Base-by-base conservation (phyloP, 768 basidiomycete genomes). In the Pleurotus ostreatus region DNA sequence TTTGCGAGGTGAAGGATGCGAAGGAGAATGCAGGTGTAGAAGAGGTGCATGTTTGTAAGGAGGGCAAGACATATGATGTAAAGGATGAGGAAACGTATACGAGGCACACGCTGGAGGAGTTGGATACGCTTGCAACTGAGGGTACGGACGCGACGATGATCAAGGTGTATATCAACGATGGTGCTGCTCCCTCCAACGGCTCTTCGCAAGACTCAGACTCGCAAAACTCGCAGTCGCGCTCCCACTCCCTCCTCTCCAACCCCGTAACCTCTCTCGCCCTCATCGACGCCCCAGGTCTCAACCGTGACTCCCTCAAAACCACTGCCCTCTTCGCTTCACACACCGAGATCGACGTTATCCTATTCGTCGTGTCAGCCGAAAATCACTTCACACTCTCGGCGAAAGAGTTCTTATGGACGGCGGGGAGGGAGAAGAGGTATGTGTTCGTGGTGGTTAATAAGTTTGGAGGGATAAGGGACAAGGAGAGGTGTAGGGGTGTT, bases 391-490 rank as follows among this genome's bases (percentile, higher is more conserved):
- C 97, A 0, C 80, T 95, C 16, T 96, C 94, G 3, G 89, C 94
- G 12, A 92, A 89, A 68, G 94, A 98, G 69, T 98, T 99, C 79
- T 80, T 99, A 46, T 82, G 76, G 76, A 92, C 85, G 63, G 94
- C 96, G 2, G 91, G 89, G 74, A 89, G 92, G 63, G 97, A 99
- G 75, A 98, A 98, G 77, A 94, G 96, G 0, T 96, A 95, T 68
- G 76, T 99, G 48, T 99, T 99, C 77, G 89, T 98, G 67, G 97
- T 98, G 55, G 96, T 98, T 69, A 99, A 99, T 81, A 94, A 95
- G 70, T 99, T 87, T 68, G 94, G 93, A 64, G 89, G 92, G 68
- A 96, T 98, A 73, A 84, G 86, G 68, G 91, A 98, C 78, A 97
- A 98, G 76, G 91, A 89, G 48, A 88, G 92, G 70, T 98, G 97